Evolutionary conservation across 2,329 filamentous ascomycete genomes (phyloP), one percentile per base, ranked within the genome.

Genomic region (Arthrobotrys musiformis): DNA sequence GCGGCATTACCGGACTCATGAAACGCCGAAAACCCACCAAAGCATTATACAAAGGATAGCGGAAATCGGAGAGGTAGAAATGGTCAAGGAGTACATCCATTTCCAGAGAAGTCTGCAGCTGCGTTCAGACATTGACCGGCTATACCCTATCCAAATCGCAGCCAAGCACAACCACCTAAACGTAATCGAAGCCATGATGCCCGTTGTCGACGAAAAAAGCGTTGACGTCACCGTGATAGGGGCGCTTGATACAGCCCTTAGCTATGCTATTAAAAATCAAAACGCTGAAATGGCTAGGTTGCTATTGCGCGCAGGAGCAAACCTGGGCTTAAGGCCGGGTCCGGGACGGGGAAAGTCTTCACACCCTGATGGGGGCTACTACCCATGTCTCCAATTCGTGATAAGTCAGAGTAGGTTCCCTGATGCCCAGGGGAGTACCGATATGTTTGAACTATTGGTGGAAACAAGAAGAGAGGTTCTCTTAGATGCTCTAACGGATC

Each of bases 91-190:
- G 33, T 70, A 44, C n/a, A n/a, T 70, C 7, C n/a, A n/a, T n/a
- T n/a, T n/a, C n/a, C 22, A 30, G 6, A 2, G 28, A 22, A n/a
- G 28, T 3, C 3, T 70, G 9, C 11, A 1, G 0, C 15, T 15
- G 4, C 33, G 54, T 7, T 28, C 54, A 1, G 11, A 8, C 9
- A 8, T 1, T n/a, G 24, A 60, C 26, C 35, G n/a, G 1, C 7
- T 54, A 3, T 72, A 63, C 15, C 68, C 68, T 6, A 33, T 72
- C 9, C 68, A 72, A 19, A 30, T 72, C 9, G 68, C 68, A 1
- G 68, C 68, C 1, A 56, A 2, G 3, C 0, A 17, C 4, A 37
- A 72, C n/a, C 28, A 72, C 22, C n/a, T 64, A 4, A 8, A n/a
- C 13, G n/a, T 63, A 2, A 40, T 72, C 15, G 48, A 72, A 7